Conservation (phyloP, 1,284 basidiomycete species). For the Ceratobasidium sp. region DNA sequence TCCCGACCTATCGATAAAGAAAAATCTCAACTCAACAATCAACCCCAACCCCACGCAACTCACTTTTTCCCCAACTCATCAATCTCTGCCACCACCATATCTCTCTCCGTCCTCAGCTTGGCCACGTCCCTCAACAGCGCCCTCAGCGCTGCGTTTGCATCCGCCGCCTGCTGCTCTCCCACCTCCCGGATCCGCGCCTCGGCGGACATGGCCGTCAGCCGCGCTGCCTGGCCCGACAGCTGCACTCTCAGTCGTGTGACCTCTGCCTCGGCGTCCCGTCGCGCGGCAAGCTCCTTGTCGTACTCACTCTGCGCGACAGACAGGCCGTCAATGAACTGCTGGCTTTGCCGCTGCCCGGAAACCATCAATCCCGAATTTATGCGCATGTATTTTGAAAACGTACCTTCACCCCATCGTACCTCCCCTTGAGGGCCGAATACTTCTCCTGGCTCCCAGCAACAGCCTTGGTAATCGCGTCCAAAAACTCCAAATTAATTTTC, state of each 20-base stretch:
- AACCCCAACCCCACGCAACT: slow-evolving; percentile 46
- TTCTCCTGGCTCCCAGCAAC: slow-evolving; percentile 73
- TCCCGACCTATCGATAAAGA: slow-evolving; percentile 6
- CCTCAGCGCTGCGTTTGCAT: slow-evolving; percentile 77
- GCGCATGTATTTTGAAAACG: slow-evolving; percentile 48
- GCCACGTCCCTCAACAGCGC: slow-evolving; percentile 86
- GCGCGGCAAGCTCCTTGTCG: slow-evolving; percentile 83
- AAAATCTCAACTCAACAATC: neutral
- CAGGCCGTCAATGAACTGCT: slow-evolving; percentile 90
- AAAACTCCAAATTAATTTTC: slow-evolving; percentile 74
- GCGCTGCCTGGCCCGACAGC: slow-evolving; percentile 86
- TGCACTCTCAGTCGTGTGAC: slow-evolving; percentile 83
- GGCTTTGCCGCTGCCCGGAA: slow-evolving; percentile 74
- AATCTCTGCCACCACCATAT: slow-evolving; percentile 90
- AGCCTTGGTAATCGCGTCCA: slow-evolving; percentile 73
- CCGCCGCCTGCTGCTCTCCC: slow-evolving; percentile 77
- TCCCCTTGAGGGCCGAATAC: slow-evolving; percentile 70
- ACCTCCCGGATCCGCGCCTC: slow-evolving; percentile 79
- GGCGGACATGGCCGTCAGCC: slow-evolving; percentile 80
- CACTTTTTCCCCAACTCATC: slow-evolving; percentile 81
- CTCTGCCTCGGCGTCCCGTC: slow-evolving; percentile 90
- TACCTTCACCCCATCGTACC: slow-evolving; percentile 87
- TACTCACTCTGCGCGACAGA: slow-evolving; percentile 93
- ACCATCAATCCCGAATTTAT: slow-evolving; percentile 29
- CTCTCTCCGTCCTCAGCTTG: slow-evolving; percentile 85